Evolutionary conservation across 495 filamentous ascomycete genomes (phyloP), one percentile per base, ranked within the genome.

Genomic region (Penicillium bialowiezense): DNA sequence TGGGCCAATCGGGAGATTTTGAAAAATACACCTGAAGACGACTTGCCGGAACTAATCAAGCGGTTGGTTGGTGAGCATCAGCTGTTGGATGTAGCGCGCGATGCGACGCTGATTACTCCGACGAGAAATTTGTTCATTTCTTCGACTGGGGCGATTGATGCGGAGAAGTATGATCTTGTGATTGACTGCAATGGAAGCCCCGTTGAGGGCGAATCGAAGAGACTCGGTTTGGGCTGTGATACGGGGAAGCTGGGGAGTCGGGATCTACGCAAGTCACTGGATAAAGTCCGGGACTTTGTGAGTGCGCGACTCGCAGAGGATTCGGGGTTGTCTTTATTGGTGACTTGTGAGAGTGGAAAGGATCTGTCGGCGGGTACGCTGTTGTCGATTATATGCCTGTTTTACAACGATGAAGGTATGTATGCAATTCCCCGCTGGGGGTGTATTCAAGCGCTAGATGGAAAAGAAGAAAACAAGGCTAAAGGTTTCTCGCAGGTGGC

Each of bases 221-320:
- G 71, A 51, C 63, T 95, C 35, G 79, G 85, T 47, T 78, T 93
- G 7, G 78, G 79, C 3, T 75, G 88, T 53, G 77, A 76, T 5
- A 78, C 79, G 31, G 76, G 74, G 14, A 96, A 95, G 60, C 53
- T 81, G 33, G 90, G 88, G 1, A 88, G 86, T 62, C 80, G 88
- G n/a, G 78, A 85, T 58, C 70, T 96, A 29, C 81, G 90, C 10
- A 68, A 75, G 5, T 79, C 85, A 17, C 64, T 96, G 35, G 78
- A 71, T 46, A 65, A 67, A 52, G 72, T 75, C 42, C 79, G 37
- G 54, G 57, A 41, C 60, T 92, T 56, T 72, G 74, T 61, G 51
- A 69, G 26, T 4, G 55, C 55, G 7, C 63, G 64, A 17, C 53
- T 73, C 15, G 58, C 34, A n/a, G 41, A 50, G 4, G 42, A 70